Evolutionary conservation across 2,329 filamentous ascomycete genomes (phyloP).

Genomic region (Xylaria sp.): DNA sequence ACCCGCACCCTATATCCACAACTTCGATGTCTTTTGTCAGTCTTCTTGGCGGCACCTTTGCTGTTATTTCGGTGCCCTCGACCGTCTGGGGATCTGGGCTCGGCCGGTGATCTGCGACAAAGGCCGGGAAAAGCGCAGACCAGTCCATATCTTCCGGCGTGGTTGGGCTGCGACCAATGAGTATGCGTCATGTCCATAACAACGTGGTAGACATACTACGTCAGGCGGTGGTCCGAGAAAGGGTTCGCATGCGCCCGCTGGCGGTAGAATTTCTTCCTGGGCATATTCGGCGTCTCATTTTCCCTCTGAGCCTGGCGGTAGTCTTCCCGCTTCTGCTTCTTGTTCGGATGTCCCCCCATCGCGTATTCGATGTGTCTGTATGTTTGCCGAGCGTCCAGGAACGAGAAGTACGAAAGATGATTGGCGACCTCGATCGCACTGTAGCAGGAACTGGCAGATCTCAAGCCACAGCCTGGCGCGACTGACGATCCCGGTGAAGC

Average conservation of each 20-base stretch:
- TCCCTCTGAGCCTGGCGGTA: slow-evolving; percentile 61
- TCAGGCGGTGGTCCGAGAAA: slow-evolving; percentile 89
- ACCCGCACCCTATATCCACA: slow-evolving; percentile 96
- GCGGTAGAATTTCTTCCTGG: slow-evolving; percentile 94
- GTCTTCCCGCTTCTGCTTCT: slow-evolving; percentile 66
- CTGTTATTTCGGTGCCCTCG: slow-evolving; percentile 17
- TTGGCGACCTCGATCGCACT: no score
- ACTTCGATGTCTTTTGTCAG: slow-evolving; percentile 79
- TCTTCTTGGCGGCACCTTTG: slow-evolving; percentile 32
- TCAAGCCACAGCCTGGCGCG: no score
- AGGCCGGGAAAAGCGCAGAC: slow-evolving; percentile 80
- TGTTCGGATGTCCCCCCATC: slow-evolving; percentile 53
- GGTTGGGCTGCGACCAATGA: slow-evolving; percentile 62
- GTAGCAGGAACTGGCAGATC: no score
- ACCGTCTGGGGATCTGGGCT: slow-evolving; percentile 28
- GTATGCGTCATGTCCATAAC: slow-evolving; percentile 27
- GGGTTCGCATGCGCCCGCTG: slow-evolving; percentile 97
- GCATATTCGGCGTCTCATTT: slow-evolving; percentile 63
- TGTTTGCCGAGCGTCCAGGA: not conserved
- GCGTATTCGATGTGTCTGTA: not conserved
- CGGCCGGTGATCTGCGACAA: slow-evolving; percentile 49
- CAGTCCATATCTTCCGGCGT: slow-evolving; percentile 89
- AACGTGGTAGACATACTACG: slow-evolving; percentile 67
- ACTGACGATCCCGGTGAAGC: not conserved
- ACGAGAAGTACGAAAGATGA: not conserved